Evolutionary conservation across 192 early-diverging fungal species (phyloP).

Genomic region (Gonapodya sp.): DNA sequence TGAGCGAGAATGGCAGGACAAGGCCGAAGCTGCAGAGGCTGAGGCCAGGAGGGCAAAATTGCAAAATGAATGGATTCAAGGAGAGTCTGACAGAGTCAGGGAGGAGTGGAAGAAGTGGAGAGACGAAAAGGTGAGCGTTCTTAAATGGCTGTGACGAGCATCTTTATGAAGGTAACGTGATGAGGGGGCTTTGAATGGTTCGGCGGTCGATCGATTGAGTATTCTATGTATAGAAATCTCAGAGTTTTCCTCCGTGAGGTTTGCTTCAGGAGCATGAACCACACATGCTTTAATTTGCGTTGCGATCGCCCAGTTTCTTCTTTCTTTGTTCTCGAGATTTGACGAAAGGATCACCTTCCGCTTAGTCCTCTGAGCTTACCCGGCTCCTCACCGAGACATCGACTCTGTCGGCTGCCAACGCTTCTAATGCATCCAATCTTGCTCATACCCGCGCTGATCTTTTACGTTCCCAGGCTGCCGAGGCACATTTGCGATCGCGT

Average conservation of each 20-base stretch:
- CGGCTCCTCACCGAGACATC: not conserved
- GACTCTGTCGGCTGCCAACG: not conserved
- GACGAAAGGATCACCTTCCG: not conserved
- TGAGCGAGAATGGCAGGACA: not conserved
- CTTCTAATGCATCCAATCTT: not conserved
- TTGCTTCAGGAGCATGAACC: no score
- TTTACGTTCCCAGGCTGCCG: not conserved
- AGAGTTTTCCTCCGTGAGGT: no score
- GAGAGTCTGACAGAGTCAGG: not conserved
- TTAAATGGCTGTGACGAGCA: no score
- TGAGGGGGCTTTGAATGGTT: no score
- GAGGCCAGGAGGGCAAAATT: not conserved
- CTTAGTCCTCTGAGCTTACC: not conserved
- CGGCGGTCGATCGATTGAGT: no score
- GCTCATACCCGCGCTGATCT: not conserved
- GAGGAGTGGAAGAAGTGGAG: not conserved
- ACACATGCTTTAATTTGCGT: no score
- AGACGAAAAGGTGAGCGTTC: not conserved
- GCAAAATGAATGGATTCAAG: not conserved
- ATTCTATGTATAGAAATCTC: no score
- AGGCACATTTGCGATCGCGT: not conserved
- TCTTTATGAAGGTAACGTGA: no score
- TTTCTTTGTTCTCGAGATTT: not conserved
- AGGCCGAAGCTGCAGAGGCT: not conserved
- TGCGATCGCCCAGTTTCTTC: no score